Evolutionary conservation across 2,329 filamentous ascomycete species (phyloP).

Genomic region (Fusarium lyarnte): DNA sequence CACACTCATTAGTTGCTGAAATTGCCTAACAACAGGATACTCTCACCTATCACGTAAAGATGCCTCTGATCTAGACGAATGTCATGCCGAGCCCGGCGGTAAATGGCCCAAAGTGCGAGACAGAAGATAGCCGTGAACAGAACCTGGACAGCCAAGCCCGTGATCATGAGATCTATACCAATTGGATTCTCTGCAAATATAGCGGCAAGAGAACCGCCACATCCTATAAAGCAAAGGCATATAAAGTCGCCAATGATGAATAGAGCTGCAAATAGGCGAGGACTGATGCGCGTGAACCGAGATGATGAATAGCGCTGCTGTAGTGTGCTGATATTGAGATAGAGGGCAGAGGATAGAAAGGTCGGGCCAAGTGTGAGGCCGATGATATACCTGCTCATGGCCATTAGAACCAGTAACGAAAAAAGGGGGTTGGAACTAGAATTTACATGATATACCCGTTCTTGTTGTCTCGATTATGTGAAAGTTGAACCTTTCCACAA

Average conservation of each 20-base stretch:
- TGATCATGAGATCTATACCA: neutral
- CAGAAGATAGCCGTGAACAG: neutral
- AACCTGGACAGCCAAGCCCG: neutral
- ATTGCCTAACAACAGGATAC: rapidly evolving
- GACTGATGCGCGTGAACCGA: neutral
- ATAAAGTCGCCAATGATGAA: neutral
- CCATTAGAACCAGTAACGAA: neutral
- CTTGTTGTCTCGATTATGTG: neutral
- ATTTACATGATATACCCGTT: neutral
- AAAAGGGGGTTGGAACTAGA: neutral
- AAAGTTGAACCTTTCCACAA: neutral
- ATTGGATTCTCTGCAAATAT: neutral
- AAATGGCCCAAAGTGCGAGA: neutral
- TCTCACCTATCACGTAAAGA: neutral
- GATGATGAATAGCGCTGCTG: neutral
- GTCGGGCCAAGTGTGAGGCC: neutral
- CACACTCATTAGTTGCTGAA: neutral
- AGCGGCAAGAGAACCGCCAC: neutral
- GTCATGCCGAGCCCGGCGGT: neutral
- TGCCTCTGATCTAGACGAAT: neutral
- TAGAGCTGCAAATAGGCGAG: rapidly evolving
- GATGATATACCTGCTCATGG: neutral
- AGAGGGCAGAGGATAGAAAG: neutral
- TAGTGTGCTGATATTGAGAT: neutral
- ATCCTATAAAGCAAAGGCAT: neutral